phyloP scores from a whole-genome alignment of 352 stramenopile species.

The Globisporangium mamillatum region DNA sequence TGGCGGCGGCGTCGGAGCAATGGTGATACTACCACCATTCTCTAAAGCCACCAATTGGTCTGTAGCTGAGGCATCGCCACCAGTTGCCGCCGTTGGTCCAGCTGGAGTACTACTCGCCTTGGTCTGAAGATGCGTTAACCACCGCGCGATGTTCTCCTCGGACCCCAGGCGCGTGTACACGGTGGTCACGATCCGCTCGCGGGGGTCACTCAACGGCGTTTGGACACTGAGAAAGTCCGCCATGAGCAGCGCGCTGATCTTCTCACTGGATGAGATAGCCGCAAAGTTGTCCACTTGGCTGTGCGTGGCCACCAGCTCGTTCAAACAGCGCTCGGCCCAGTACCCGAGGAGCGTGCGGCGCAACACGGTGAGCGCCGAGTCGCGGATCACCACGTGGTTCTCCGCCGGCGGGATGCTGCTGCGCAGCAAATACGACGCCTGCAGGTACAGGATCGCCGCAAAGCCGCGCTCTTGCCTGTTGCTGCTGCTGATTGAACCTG shows the following conservation, averaged over 20 bases:
- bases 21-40: neutral
- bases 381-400: conserved; percentile 39
- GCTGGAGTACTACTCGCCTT: conserved; percentile 5
- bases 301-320: conserved; percentile 37
- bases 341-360: conserved; percentile 48
- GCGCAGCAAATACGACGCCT: conserved; percentile 58
- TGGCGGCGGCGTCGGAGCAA: conserved; percentile 32
- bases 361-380: conserved; percentile 35
- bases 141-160: conserved; percentile 35
- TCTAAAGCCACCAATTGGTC: neutral
- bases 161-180: conserved; percentile 64
- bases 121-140: conserved; percentile 36
- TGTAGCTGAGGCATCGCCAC: neutral
- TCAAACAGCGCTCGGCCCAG: conserved; percentile 63
- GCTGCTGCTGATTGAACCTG: neutral
- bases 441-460: conserved; percentile 36
- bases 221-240: conserved; percentile 79
- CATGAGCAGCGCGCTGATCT: conserved; percentile 66
- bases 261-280: conserved; percentile 28
- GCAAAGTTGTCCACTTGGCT: conserved; percentile 35
- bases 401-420: conserved; percentile 53
- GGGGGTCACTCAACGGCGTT: conserved; percentile 26
- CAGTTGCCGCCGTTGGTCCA: neutral
- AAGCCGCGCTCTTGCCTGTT: neutral
- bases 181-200: conserved; percentile 44